Percentiles rank a stretch among this genome's conserved stretches.
phyloP scores from a whole-genome alignment of 495 filamentous ascomycete species.

The Apiosordaria backusii region DNA sequence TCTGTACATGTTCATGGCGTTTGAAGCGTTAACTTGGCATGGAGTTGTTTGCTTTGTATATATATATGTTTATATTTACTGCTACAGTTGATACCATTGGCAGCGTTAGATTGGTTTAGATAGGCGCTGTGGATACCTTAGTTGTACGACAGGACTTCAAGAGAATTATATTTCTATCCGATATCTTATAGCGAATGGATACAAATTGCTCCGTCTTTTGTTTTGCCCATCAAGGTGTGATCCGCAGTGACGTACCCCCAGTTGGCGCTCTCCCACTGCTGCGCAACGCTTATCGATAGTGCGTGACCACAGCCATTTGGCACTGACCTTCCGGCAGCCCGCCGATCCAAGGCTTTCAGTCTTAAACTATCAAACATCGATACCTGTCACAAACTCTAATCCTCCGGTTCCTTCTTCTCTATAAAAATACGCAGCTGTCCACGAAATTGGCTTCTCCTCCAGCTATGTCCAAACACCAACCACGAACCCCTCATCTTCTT shows the following conservation, averaged over 20 bases:
- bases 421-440: background rate
- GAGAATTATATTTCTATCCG: background rate
- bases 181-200: no score
- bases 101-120: background rate
- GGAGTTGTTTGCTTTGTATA: background rate
- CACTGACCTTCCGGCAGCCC: background rate
- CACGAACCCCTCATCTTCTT: background rate
- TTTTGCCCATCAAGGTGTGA: background rate
- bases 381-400: no score
- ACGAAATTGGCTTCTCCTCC: background rate
- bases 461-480: background rate
- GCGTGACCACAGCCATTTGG: no score
- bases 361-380: background rate
- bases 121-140: no score
- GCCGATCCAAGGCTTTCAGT: background rate
- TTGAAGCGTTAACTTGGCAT: background rate
- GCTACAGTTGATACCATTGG: background rate
- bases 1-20: background rate
- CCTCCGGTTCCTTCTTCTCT: background rate
- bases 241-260: background rate
- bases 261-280: no score
- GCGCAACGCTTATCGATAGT: background rate
- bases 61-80: no score
- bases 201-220: no score
- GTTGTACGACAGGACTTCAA: background rate